These are phyloP conservation scores for Coniferiporia weirii DNA, from an alignment of 1,284 basidiomycete species.

Conservation along the genomic window DNA sequence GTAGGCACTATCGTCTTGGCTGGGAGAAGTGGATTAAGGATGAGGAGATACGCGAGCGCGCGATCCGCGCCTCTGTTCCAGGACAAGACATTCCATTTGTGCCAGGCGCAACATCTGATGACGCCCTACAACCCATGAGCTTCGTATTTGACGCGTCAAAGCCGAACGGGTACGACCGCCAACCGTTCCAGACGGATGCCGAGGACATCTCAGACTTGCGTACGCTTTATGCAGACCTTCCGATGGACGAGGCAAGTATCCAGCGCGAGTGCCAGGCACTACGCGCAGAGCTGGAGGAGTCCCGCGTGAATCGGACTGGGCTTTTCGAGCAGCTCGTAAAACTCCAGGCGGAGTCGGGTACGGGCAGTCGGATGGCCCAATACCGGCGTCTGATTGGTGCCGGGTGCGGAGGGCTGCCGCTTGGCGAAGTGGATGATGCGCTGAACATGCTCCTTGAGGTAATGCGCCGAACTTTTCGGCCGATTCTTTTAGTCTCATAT, in stretches of 20 bases:
- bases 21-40: constrained; percentile 91
- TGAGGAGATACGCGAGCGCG: constrained; percentile 72
- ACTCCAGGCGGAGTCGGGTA: constrained; percentile 85
- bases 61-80: constrained; percentile 50
- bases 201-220: constrained; percentile 64
- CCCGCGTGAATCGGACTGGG: constrained; percentile 61
- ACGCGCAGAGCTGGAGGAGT: constrained; percentile 59
- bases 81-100: constrained; percentile 41
- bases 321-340: constrained; percentile 72
- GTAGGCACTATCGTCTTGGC: constrained; percentile 74
- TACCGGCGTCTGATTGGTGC: constrained; percentile 84
- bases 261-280: constrained; percentile 55
- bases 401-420: constrained; percentile 83
- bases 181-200: constrained; percentile 38
- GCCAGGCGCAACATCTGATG: constrained; percentile 16
- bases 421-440: constrained; percentile 80
- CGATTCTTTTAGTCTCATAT: no score
- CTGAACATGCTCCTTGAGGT: constrained; percentile 83
- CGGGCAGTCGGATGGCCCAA: constrained; percentile 80
- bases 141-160: constrained; percentile 27
- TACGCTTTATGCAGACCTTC: constrained; percentile 50
- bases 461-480: constrained; percentile 23
- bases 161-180: constrained; percentile 41
- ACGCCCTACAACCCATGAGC: constrained; percentile 20
- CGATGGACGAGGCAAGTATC: constrained; percentile 52